A percentile compares a stretch with the other conserved stretches of the same genome.
These are phyloP conservation scores for Cyclostephanos invisitatus DNA, from an alignment of 108 stramenopile species.

Conservation along the genomic window DNA sequence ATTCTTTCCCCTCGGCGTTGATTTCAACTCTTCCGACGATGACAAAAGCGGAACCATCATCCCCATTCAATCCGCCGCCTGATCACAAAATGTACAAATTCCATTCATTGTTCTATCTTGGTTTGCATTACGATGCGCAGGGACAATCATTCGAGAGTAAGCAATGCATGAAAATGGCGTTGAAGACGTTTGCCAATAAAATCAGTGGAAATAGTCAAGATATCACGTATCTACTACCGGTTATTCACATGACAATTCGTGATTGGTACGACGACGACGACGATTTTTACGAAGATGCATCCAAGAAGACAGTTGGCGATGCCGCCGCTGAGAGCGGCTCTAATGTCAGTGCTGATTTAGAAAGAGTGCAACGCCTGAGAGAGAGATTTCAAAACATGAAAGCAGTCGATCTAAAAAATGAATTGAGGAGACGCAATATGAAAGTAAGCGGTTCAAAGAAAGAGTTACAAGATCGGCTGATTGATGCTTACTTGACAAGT, in stretches of 20 bases:
- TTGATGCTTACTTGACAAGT: constrained; percentile 54
- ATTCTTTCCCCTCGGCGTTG: constrained; percentile 21
- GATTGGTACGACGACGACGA: constrained; percentile 85
- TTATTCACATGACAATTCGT: constrained; percentile 77
- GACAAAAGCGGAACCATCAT: constrained; percentile 11
- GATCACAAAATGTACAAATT: constrained; percentile 83
- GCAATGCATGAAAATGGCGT: constrained; percentile 81
- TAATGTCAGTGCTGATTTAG: not conserved
- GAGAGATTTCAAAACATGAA: constrained; percentile 59
- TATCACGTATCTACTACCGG: constrained; percentile 67
- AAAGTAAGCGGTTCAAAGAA: constrained; percentile 61
- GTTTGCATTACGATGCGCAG: constrained; percentile 75
- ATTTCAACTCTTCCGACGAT: constrained; percentile 29
- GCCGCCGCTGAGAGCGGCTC: constrained; percentile 7
- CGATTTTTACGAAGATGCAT: constrained; percentile 15
- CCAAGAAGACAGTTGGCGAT: constrained; percentile 8
- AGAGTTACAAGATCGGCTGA: constrained; percentile 59
- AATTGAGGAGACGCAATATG: constrained; percentile 58
- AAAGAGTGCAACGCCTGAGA: constrained; percentile 35
- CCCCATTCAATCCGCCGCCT: not conserved
- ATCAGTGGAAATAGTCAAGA: constrained; percentile 66
- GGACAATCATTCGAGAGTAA: constrained; percentile 66
- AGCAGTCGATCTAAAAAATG: constrained; percentile 53
- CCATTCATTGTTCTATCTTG: constrained; percentile 76
- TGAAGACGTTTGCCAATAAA: constrained; percentile 48